A percentile compares a stretch with the other conserved stretches of the same genome.
These are phyloP conservation scores for Diophrys appendiculata DNA, from an alignment of 73 alveolate species.

Conservation along the genomic window DNA sequence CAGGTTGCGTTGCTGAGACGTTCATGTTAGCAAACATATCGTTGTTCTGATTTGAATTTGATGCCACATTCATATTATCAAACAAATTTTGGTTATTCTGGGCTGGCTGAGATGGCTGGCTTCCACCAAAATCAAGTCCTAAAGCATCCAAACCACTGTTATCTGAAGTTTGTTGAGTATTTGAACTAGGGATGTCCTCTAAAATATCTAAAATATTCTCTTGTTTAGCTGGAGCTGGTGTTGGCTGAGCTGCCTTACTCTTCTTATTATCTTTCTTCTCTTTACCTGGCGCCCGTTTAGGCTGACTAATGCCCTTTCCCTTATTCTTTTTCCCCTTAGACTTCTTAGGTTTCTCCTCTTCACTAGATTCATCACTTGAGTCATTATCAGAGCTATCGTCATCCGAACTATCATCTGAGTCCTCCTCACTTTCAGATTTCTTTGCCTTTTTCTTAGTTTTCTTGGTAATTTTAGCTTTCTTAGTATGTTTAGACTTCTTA, in stretches of 20 bases:
- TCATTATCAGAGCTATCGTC: background rate
- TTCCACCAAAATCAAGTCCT: background rate
- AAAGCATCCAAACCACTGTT: background rate
- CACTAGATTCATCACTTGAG: conserved; percentile 6
- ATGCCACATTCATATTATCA: background rate
- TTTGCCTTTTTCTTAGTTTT: conserved; percentile 26
- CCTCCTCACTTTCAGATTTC: conserved; percentile 9
- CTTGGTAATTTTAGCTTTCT: conserved; percentile 27
- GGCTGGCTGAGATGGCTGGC: background rate
- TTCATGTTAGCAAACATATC: conserved; percentile 14
- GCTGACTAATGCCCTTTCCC: background rate
- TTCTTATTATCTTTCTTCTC: background rate
- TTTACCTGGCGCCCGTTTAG: conserved; percentile 2
- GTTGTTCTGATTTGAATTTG: background rate
- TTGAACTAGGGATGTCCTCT: background rate
- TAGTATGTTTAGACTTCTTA: conserved; percentile 8
- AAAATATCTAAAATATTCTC: background rate
- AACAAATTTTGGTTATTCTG: background rate
- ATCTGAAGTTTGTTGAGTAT: background rate
- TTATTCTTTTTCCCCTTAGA: background rate
- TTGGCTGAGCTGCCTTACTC: background rate
- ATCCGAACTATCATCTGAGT: conserved; percentile 11
- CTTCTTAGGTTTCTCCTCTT: conserved; percentile 12
- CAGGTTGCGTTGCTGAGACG: conserved; percentile 1
- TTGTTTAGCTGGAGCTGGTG: background rate